Conservation (phyloP, 192 early-diverging fungal species). For the Chytriomyces sp. region DNA sequence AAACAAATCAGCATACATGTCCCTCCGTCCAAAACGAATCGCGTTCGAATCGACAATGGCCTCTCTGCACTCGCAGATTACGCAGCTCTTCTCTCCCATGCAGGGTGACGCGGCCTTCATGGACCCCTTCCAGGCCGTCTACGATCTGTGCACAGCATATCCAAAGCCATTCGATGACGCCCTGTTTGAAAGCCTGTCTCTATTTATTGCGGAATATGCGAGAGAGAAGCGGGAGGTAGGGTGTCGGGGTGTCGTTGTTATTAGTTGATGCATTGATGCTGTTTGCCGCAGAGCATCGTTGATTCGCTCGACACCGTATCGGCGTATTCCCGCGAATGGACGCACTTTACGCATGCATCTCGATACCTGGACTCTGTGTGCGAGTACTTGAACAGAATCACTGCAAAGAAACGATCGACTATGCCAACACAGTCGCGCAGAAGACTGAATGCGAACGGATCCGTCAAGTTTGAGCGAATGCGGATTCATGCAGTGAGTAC, state of each 20-base stretch:
- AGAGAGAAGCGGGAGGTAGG: conserved; percentile 8
- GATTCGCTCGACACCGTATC: conserved; percentile 68
- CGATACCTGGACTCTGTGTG: conserved; percentile 64
- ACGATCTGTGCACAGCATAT: conserved; percentile 79
- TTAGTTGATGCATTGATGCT: neutral
- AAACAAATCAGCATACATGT: neutral
- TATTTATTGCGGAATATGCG: conserved; percentile 68
- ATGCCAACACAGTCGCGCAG: neutral
- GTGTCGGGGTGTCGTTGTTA: too few relatives aligned
- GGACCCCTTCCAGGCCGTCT: conserved; percentile 80
- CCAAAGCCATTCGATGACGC: conserved; percentile 72
- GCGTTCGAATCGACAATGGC: neutral
- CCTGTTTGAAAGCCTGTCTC: conserved; percentile 69
- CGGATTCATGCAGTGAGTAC: conserved; percentile 67
- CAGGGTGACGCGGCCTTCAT: conserved; percentile 52
- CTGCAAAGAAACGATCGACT: conserved; percentile 47
- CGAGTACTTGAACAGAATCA: conserved; percentile 74
- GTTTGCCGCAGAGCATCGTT: conserved; percentile 28
- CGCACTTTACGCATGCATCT: conserved; percentile 68
- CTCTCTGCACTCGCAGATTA: neutral
- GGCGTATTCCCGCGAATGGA: conserved; percentile 71
- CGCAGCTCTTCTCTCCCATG: neutral
- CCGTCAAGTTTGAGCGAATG: conserved; percentile 56
- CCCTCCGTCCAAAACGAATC: neutral
- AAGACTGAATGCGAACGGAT: conserved; percentile 27